phyloP scores from a whole-genome alignment of 768 basidiomycete genomes.

The Lactarius vividus region DNA sequence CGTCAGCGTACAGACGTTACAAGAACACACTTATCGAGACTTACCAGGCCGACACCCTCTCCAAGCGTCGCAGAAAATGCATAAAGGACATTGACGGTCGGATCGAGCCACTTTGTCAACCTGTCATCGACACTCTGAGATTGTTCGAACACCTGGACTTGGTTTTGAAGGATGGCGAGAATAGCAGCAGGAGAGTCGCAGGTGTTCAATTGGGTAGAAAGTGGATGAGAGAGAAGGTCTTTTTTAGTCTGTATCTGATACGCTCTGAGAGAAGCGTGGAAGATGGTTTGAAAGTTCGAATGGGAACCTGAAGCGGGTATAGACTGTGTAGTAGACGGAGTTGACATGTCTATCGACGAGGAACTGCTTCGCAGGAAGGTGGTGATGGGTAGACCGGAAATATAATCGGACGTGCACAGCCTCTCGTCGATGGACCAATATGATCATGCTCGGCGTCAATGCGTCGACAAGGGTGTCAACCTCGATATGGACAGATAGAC shows the following conservation, averaged over 20 bases:
- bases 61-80: neutral
- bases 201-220: neutral
- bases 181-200: neutral
- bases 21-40: neutral
- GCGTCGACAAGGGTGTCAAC: no score
- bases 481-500: no score
- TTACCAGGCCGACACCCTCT: neutral
- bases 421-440: neutral
- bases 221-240: neutral
- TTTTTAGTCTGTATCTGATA: neutral
- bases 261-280: neutral
- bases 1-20: neutral
- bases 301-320: neutral
- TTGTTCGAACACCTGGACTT: neutral
- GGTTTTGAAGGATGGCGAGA: neutral
- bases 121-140: neutral
- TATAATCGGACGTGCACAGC: neutral
- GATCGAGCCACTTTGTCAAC: neutral
- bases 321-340: neutral
- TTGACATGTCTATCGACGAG: neutral
- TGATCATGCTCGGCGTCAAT: no score
- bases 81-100: neutral
- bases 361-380: neutral
- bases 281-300: neutral
- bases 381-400: neutral